phyloP scores from a whole-genome alignment of 176 grass and related monocot species.

The Tillandsia fasciculata region DNA sequence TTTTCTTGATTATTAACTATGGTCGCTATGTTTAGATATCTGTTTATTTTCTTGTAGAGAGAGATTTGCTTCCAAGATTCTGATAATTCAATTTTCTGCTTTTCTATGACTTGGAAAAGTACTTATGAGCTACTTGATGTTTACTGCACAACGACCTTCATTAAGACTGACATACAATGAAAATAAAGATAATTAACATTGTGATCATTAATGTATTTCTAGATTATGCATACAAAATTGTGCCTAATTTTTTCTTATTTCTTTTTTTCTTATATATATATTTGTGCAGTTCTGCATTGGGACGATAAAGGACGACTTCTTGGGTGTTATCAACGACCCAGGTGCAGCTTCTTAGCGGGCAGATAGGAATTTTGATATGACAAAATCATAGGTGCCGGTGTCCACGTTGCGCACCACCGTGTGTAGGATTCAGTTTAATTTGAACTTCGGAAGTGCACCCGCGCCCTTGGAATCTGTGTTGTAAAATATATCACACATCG shows the following conservation, averaged over 20 bases:
- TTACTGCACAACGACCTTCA: too few relatives aligned
- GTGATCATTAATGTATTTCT: too few relatives aligned
- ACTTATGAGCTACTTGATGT: too few relatives aligned
- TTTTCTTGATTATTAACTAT: too few relatives aligned
- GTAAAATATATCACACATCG: background rate
- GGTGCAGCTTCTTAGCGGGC: slow-evolving; percentile 45
- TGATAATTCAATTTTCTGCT: too few relatives aligned
- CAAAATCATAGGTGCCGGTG: background rate
- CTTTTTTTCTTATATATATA: background rate
- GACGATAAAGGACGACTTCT: slow-evolving; percentile 91
- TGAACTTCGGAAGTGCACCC: background rate
- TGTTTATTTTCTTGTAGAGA: too few relatives aligned
- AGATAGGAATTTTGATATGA: background rate
- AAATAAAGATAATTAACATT: too few relatives aligned
- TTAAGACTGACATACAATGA: too few relatives aligned
- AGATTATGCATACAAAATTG: too few relatives aligned
- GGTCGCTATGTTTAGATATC: too few relatives aligned
- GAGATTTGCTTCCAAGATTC: too few relatives aligned
- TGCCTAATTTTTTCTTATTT: background rate
- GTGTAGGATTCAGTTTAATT: background rate
- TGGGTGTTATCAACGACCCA: slow-evolving; percentile 92
- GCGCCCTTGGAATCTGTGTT: background rate
- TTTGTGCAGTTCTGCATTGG: slow-evolving; percentile 86
- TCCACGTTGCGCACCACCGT: background rate
- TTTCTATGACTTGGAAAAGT: too few relatives aligned